These are phyloP conservation scores for Scutellaria baicalensis DNA, from an alignment of 257 asterid genomes.

Conservation along the genomic window DNA sequence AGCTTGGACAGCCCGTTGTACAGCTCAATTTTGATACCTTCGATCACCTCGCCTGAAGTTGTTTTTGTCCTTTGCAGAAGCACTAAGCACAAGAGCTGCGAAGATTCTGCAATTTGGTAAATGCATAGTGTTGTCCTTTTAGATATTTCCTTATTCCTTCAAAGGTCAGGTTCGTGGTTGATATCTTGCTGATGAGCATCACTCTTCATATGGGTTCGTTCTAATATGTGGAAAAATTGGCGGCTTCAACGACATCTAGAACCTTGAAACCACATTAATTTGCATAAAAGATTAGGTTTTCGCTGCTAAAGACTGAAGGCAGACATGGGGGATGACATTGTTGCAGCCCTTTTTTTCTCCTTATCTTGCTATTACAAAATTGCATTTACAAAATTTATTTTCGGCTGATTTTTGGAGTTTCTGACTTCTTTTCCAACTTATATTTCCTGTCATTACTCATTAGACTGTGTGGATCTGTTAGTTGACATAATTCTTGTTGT, in stretches of 20 bases:
- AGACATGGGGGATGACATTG: neutral
- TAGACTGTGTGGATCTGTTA: neutral
- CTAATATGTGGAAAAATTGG: neutral
- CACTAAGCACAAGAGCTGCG: slow-evolving; percentile 39
- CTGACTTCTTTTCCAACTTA: neutral
- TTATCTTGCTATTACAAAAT: neutral
- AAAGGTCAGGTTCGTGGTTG: slow-evolving; percentile 22
- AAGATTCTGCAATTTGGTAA: slow-evolving; percentile 34
- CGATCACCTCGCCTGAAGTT: slow-evolving; percentile 30
- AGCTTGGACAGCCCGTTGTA: slow-evolving; percentile 30
- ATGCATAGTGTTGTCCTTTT: slow-evolving; percentile 21
- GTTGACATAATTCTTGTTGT: neutral
- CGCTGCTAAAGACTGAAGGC: slow-evolving; percentile 3
- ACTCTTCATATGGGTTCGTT: neutral
- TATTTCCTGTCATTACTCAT: neutral
- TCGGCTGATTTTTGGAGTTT: slow-evolving; percentile 3
- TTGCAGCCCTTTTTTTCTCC: neutral
- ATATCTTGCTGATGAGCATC: slow-evolving; percentile 16
- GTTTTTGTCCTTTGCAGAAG: slow-evolving; percentile 53
- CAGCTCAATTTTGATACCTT: slow-evolving; percentile 15
- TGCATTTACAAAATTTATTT: neutral
- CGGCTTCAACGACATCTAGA: slow-evolving; percentile 7
- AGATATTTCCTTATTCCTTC: slow-evolving; percentile 23
- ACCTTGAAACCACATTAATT: neutral
- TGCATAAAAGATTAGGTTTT: neutral